Evolutionary conservation across 768 basidiomycete species (phyloP).

Genomic region (Lentinula detonsa): DNA sequence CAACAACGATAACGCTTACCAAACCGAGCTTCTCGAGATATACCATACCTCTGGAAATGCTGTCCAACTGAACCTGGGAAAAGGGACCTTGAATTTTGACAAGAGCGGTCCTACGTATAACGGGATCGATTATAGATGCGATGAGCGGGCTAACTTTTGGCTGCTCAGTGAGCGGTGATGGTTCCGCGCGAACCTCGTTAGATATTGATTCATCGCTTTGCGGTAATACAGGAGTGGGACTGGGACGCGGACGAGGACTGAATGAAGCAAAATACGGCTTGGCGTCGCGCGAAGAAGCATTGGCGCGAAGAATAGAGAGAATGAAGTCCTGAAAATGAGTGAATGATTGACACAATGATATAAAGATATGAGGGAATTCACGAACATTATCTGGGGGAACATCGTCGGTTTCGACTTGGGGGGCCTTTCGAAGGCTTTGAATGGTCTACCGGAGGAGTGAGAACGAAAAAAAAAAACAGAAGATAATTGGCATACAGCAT

Average conservation of each 20-base stretch:
- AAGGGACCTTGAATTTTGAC: constrained; percentile 98
- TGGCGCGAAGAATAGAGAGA: constrained; percentile 87
- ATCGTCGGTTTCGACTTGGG: constrained; percentile 31
- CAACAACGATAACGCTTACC: constrained; percentile 92
- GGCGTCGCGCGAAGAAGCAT: constrained; percentile 88
- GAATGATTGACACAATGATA: constrained; percentile 1
- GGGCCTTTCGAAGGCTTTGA: constrained; percentile 26
- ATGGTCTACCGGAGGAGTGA: constrained; percentile 31
- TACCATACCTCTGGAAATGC: constrained; percentile 88
- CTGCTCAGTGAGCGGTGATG: constrained; percentile 9
- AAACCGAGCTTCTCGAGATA: constrained; percentile 95
- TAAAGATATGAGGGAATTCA: constrained; percentile 6
- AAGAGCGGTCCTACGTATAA: constrained; percentile 80
- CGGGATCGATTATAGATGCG: constrained; percentile 78
- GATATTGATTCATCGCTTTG: constrained; percentile 27
- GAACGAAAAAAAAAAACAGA: neutral
- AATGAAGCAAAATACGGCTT: constrained; percentile 91
- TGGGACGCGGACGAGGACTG: constrained; percentile 44
- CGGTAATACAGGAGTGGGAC: constrained; percentile 17
- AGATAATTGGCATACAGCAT: constrained; percentile 38
- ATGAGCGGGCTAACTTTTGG: constrained; percentile 49
- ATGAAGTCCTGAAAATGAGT: constrained; percentile 76
- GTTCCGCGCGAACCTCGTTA: constrained; percentile 18
- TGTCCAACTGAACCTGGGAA: constrained; percentile 86
- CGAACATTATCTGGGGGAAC: constrained; percentile 46